A percentile compares a stretch with the other conserved stretches of the same genome.
These are phyloP conservation scores for Russula abietina DNA, from an alignment of 768 basidiomycete species.

Conservation along the genomic window DNA sequence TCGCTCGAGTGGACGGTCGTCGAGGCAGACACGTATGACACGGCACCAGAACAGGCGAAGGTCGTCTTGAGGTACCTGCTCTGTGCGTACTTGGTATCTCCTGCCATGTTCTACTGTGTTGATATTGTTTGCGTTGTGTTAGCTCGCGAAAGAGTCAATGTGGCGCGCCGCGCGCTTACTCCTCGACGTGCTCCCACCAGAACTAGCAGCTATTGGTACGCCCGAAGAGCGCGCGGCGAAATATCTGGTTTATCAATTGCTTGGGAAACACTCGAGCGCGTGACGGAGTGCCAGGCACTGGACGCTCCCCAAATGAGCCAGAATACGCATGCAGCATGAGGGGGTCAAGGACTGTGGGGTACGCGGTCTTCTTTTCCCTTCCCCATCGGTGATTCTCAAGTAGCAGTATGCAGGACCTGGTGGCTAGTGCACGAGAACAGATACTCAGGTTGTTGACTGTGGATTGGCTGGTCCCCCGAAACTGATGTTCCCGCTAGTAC, in stretches of 20 bases:
- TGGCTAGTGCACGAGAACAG: constrained; percentile 59
- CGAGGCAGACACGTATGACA: constrained; percentile 60
- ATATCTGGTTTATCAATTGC: constrained; percentile 69
- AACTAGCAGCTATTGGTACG: constrained; percentile 54
- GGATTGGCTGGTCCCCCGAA: constrained; percentile 68
- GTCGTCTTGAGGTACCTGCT: constrained; percentile 87
- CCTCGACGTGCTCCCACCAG: constrained; percentile 54
- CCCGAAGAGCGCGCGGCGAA: constrained; percentile 69
- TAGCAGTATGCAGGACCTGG: constrained; percentile 38
- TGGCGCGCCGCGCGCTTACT: constrained; percentile 63
- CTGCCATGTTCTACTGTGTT: not conserved
- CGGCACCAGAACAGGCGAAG: constrained; percentile 82
- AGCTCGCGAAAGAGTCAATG: constrained; percentile 70
- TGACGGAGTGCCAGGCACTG: constrained; percentile 53
- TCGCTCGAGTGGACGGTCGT: constrained; percentile 94
- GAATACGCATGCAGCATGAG: constrained; percentile 50
- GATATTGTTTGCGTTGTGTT: constrained; percentile 29
- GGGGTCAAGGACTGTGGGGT: constrained; percentile 67
- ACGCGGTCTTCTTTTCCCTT: constrained; percentile 5
- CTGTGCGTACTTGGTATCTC: constrained; percentile 43
- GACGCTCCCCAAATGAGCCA: constrained; percentile 53
- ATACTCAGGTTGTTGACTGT: constrained; percentile 67
- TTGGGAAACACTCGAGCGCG: constrained; percentile 59
- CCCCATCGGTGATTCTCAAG: not conserved
- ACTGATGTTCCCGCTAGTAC: constrained; percentile 32